Conservation (phyloP, 768 basidiomycete species). For the Boletellus sp. region DNA sequence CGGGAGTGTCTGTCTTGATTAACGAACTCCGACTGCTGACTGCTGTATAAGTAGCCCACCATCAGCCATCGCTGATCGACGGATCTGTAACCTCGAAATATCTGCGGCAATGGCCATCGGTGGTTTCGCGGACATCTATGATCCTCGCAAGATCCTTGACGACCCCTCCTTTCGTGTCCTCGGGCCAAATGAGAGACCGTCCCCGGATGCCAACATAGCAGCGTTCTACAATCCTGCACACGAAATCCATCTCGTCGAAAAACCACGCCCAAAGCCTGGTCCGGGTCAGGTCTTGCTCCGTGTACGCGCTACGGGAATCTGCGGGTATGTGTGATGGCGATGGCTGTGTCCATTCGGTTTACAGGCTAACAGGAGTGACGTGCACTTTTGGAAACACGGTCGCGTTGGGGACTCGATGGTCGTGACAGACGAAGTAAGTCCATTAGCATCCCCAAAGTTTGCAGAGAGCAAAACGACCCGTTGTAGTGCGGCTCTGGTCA, state of each 20-base stretch:
- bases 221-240: conserved; percentile 63
- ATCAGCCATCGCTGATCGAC: neutral
- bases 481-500: conserved; percentile 63
- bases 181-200: conserved; percentile 46
- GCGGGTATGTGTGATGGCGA: conserved; percentile 44
- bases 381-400: conserved; percentile 73
- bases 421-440: conserved; percentile 57
- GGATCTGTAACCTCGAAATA: neutral
- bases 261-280: conserved; percentile 56
- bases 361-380: conserved; percentile 50
- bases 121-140: conserved; percentile 43
- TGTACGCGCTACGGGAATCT: conserved; percentile 66
- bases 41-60: neutral
- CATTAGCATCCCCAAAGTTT: neutral
- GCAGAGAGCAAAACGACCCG: neutral
- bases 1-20: too few relatives aligned
- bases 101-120: conserved; percentile 18
- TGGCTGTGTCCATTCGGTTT: neutral
- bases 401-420: conserved; percentile 68
- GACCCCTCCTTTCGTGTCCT: conserved; percentile 55
- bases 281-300: conserved; percentile 64
- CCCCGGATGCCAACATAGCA: conserved; percentile 50
- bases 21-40: too few relatives aligned
- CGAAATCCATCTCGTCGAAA: conserved; percentile 65
- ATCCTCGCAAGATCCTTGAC: conserved; percentile 53